A percentile compares a stretch with the other conserved stretches of the same genome.
Evolutionary conservation across 805 yeast genomes (phyloP).

Genomic region (Starmerella sp.): DNA sequence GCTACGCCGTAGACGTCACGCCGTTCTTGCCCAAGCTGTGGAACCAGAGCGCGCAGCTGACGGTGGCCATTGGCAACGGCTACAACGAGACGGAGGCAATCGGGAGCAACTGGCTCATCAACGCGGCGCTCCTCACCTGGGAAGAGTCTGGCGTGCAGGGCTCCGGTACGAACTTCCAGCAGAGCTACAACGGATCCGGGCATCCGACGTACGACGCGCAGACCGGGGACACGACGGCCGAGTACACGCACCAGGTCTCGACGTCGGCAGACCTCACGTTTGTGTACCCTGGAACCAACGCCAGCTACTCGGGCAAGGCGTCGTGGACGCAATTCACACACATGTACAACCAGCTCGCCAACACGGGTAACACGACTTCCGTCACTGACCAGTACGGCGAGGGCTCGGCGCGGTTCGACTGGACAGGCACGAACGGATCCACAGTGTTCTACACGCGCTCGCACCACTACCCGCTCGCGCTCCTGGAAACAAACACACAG

Average conservation of each 20-base stretch:
- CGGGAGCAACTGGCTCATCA: slow-evolving; percentile 25
- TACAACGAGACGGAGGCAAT: slow-evolving; percentile 12
- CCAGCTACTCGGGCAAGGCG: background rate
- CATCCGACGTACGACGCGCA: background rate
- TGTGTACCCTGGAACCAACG: background rate
- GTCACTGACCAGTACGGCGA: background rate
- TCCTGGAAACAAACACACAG: background rate
- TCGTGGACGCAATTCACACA: slow-evolving; percentile 3
- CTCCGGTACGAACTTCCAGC: slow-evolving; percentile 5
- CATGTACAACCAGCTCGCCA: slow-evolving; percentile 4
- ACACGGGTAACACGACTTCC: background rate
- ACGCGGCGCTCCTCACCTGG: slow-evolving; percentile 26
- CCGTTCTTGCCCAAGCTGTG: slow-evolving; percentile 57
- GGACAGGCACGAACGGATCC: slow-evolving; percentile 6
- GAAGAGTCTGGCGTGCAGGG: slow-evolving; percentile 22
- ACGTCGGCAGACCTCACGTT: slow-evolving; percentile 4
- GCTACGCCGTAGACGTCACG: slow-evolving; percentile 56
- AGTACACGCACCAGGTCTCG: background rate
- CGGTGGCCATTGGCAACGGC: slow-evolving; percentile 38
- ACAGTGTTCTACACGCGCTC: background rate
- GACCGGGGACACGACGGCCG: background rate
- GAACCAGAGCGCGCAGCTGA: slow-evolving; percentile 38
- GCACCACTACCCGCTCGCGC: slow-evolving; percentile 6
- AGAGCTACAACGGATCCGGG: background rate
- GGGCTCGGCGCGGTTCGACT: background rate